Evolutionary conservation across 192 early-diverging fungal species (phyloP), one percentile per base, ranked within the genome.

Genomic region (Dissophora ornata): DNA sequence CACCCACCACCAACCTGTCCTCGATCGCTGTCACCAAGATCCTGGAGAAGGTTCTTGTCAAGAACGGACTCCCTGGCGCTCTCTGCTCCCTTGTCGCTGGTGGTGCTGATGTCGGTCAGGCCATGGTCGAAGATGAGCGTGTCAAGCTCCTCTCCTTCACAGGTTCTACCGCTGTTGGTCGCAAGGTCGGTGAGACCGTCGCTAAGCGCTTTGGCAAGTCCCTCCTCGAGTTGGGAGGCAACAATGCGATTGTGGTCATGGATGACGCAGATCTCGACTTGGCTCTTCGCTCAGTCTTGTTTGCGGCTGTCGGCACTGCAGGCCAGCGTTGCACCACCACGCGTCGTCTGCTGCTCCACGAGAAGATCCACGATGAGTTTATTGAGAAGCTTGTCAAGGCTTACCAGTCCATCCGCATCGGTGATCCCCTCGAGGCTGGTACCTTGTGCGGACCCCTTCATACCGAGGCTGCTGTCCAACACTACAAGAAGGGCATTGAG

Each of bases 241-340:
- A 98, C 87, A 98, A 97, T 63, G 94, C 94, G 28, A 94, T 98
- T 62, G 90, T 98, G 54, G 95, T 97, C 22, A 91, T 91, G 78
- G 87, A 90, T 30, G 96, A 98, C 63, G 95, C 95, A 6, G 94
- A 98, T 68, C 62, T 96, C 30, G 95, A 96, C 50, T 79, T 98
- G 29, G 94, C 95, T 3, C 84, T 96, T 2, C 86, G 94, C 32
- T 88, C 93, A 19, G 87, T 94, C 44, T 80, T 97, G 21, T 98
- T 98, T 86, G 95, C 96, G 16, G 95, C 96, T 19, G 95, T 98
- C 26, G 96, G 96, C 29, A 98, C 95, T 29, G 93, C 95, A 36
- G 96, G 96, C 25, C 96, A 98, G 82, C 84, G 96, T 52, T 98
- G 96, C 82, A 98, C 96, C 3, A 75, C 96, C 34, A 94, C 95